Evolutionary conservation across 2,329 filamentous ascomycete species (phyloP).

Genomic region (Phyllosticta paracitricarpa): DNA sequence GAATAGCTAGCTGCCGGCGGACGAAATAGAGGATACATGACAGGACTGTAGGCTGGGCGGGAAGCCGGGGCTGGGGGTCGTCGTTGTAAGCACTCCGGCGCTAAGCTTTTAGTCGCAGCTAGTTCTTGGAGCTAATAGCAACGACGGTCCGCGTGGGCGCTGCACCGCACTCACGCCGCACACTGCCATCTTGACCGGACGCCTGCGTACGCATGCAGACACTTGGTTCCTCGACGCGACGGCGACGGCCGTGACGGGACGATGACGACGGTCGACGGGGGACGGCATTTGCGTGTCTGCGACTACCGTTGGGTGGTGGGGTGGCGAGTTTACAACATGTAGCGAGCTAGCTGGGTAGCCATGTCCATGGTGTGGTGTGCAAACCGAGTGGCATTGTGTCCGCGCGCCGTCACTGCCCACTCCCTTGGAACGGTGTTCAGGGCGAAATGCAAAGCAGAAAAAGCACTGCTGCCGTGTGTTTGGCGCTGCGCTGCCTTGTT

Average conservation of each 20-base stretch:
- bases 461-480: neutral
- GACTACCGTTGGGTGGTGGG: neutral
- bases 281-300: neutral
- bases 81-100: neutral
- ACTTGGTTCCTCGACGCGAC: too few relatives aligned
- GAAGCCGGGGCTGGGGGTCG: neutral
- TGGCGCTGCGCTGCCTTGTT: neutral
- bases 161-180: neutral
- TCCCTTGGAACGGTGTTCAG: neutral
- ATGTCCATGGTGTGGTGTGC: neutral
- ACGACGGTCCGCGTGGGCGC: neutral
- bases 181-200: neutral
- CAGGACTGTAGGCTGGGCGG: neutral
- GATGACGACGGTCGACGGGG: neutral
- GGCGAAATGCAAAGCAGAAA: neutral
- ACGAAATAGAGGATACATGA: neutral
- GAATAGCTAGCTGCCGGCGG: neutral
- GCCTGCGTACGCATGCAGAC: neutral
- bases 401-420: too few relatives aligned
- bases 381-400: neutral
- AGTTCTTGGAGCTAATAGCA: neutral
- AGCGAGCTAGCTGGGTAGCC: neutral
- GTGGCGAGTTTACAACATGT: neutral
- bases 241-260: neutral
- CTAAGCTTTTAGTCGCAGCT: neutral